Percentiles rank a stretch among this genome's conserved stretches.
phyloP scores from a whole-genome alignment of 2,329 filamentous ascomycete species.

The Stromatinia cepivora region DNA sequence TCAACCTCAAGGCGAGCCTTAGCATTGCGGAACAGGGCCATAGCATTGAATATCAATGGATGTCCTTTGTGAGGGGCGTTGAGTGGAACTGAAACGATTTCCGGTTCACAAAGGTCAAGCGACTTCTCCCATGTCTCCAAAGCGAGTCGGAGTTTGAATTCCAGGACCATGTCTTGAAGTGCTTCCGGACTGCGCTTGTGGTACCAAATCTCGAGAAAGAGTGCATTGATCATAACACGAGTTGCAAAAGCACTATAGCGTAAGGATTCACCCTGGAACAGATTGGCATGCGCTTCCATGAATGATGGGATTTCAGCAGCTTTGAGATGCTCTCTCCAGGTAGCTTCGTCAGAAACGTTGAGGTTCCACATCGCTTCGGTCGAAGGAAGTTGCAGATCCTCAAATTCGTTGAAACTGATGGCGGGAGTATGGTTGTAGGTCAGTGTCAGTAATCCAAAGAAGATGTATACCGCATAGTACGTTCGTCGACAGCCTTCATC shows the following conservation, averaged over 20 bases:
- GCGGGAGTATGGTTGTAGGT: constrained; percentile 98
- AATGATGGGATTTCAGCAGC: constrained; percentile 78
- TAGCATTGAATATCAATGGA: constrained; percentile 95
- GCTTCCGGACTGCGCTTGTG: constrained; percentile 98
- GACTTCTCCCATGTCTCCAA: constrained; percentile 99
- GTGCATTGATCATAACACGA: constrained; percentile 96
- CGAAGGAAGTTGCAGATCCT: constrained; percentile 86
- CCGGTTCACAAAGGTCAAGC: constrained; percentile 87
- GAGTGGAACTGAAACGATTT: constrained; percentile 82
- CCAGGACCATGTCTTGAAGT: constrained; percentile 93
- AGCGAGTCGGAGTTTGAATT: constrained; percentile 94
- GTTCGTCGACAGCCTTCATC: constrained; percentile 95
- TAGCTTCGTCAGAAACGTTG: constrained; percentile 70
- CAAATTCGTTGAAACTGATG: constrained; percentile 98
- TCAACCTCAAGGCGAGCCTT: constrained; percentile 91
- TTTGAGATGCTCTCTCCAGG: constrained; percentile 80
- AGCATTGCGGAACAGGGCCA: constrained; percentile 94
- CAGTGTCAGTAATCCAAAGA: constrained; percentile 91
- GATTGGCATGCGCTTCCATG: constrained; percentile 88
- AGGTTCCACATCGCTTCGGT: constrained; percentile 95
- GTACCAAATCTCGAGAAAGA: constrained; percentile 98
- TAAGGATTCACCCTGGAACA: constrained; percentile 89
- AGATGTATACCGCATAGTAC: constrained; percentile 98
- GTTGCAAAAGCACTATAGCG: constrained; percentile 96
- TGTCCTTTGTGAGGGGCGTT: constrained; percentile 95